Evolutionary conservation across 371 early-diverging fungal genomes (phyloP).

Genomic region (Syncephalastrum sp.): DNA sequence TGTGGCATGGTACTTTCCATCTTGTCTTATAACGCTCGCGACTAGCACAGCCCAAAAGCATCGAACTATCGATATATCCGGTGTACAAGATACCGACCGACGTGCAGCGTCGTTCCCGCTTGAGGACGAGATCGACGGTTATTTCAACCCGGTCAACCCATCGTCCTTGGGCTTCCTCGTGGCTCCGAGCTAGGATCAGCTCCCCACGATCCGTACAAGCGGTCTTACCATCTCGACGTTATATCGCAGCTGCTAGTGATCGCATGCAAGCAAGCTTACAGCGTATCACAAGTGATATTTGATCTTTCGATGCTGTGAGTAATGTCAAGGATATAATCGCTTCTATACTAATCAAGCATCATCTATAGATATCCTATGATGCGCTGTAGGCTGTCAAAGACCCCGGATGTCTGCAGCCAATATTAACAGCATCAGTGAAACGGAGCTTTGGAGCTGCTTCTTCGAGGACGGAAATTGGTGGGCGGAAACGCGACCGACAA

Average conservation of each 20-base stretch:
- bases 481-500: too few relatives aligned
- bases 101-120: too few relatives aligned
- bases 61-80: too few relatives aligned
- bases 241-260: conserved; percentile 6
- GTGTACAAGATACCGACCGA: too few relatives aligned
- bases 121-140: too few relatives aligned
- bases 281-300: background rate
- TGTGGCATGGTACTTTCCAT: too few relatives aligned
- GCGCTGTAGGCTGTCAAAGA: background rate
- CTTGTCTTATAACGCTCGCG: too few relatives aligned
- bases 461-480: too few relatives aligned
- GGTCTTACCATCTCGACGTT: background rate
- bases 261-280: background rate
- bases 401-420: background rate
- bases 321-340: background rate
- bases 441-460: conserved; percentile 1
- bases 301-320: conserved; percentile 7
- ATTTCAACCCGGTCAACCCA: too few relatives aligned
- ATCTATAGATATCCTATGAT: background rate
- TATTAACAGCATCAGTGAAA: background rate
- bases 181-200: too few relatives aligned
- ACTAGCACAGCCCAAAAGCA: too few relatives aligned
- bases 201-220: background rate
- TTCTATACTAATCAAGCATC: background rate
- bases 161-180: too few relatives aligned